Conservation (phyloP, 495 filamentous ascomycete genomes). For the Astrothelium macrocarpum region DNA sequence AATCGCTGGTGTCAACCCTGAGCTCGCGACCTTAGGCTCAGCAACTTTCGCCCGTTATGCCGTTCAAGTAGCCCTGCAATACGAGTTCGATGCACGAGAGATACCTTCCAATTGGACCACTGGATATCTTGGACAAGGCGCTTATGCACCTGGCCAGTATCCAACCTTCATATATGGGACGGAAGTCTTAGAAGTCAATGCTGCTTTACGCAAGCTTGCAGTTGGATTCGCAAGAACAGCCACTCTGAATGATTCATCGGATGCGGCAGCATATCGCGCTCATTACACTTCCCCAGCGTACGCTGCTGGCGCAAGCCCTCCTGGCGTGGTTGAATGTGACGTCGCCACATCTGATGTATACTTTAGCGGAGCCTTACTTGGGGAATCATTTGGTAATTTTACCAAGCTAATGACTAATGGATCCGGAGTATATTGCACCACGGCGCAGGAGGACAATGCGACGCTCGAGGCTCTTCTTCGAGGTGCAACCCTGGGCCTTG, state of each 20-base stretch:
- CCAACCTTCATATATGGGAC: slow-evolving; percentile 60
- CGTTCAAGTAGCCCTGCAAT: slow-evolving; percentile 63
- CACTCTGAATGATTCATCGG: slow-evolving; percentile 44
- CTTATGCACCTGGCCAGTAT: slow-evolving; percentile 45
- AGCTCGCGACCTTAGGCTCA: slow-evolving; percentile 49
- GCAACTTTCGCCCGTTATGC: slow-evolving; percentile 60
- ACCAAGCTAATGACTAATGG: slow-evolving; percentile 59
- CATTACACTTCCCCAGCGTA: slow-evolving; percentile 44
- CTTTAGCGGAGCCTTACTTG: slow-evolving; percentile 52
- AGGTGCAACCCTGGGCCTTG: slow-evolving; percentile 41
- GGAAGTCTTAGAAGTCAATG: slow-evolving; percentile 67
- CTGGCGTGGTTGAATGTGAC: slow-evolving; percentile 57
- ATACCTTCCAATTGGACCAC: slow-evolving; percentile 55
- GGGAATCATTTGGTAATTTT: slow-evolving; percentile 55
- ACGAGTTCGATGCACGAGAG: slow-evolving; percentile 64
- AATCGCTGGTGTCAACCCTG: slow-evolving; percentile 64
- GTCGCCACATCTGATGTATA: slow-evolving; percentile 63
- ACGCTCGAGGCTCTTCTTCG: slow-evolving; percentile 59
- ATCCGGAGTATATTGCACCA: slow-evolving; percentile 58
- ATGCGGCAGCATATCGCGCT: slow-evolving; percentile 48
- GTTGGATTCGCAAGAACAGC: slow-evolving; percentile 47
- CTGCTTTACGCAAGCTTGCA: slow-evolving; percentile 47
- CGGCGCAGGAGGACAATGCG: slow-evolving; percentile 68
- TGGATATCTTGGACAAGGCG: slow-evolving; percentile 56
- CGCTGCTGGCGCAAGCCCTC: slow-evolving; percentile 41